Evolutionary conservation across 2,329 filamentous ascomycete genomes (phyloP).

Genomic region (Geosmithia morbida): DNA sequence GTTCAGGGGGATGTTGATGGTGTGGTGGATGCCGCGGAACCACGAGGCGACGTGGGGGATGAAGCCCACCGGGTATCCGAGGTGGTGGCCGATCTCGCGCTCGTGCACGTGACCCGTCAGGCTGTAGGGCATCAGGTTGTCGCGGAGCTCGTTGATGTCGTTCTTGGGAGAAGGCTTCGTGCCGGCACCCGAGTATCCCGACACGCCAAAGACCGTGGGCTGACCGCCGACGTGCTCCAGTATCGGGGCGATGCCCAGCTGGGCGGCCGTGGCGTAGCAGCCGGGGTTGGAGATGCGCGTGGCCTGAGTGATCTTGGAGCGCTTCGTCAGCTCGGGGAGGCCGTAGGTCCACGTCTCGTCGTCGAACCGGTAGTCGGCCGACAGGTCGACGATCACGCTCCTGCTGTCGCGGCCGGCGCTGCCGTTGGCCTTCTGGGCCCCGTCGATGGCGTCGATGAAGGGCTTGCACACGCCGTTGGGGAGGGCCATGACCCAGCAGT

Average conservation of each 20-base stretch:
- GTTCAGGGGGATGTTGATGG: constrained; percentile 78
- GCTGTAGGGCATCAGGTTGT: constrained; percentile 62
- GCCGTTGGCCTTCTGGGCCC: constrained; percentile 36
- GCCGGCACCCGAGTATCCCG: constrained; percentile 87
- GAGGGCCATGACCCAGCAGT: constrained; percentile 96
- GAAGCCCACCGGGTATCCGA: constrained; percentile 65
- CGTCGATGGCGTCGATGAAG: constrained; percentile 77
- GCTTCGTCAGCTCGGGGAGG: constrained; percentile 70
- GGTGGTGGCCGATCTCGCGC: constrained; percentile 69
- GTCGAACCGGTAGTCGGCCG: constrained; percentile 93
- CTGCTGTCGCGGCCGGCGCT: constrained; percentile 22
- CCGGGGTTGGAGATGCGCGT: constrained; percentile 78
- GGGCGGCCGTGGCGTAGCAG: constrained; percentile 87
- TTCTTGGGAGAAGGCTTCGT: constrained; percentile 94
- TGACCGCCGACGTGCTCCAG: constrained; percentile 61
- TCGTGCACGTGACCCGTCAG: constrained; percentile 87
- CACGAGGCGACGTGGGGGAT: constrained; percentile 90
- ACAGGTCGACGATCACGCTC: constrained; percentile 81
- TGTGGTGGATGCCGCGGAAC: constrained; percentile 93
- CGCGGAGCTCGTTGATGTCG: constrained; percentile 64
- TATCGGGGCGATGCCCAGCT: constrained; percentile 49
- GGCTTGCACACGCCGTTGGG: constrained; percentile 93
- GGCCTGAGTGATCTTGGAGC: constrained; percentile 61
- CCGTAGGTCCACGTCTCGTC: constrained; percentile 58
- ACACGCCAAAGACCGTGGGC: constrained; percentile 80